Evolutionary conservation across 108 stramenopile genomes (phyloP).

Genomic region (Mediolabrus comicus): DNA sequence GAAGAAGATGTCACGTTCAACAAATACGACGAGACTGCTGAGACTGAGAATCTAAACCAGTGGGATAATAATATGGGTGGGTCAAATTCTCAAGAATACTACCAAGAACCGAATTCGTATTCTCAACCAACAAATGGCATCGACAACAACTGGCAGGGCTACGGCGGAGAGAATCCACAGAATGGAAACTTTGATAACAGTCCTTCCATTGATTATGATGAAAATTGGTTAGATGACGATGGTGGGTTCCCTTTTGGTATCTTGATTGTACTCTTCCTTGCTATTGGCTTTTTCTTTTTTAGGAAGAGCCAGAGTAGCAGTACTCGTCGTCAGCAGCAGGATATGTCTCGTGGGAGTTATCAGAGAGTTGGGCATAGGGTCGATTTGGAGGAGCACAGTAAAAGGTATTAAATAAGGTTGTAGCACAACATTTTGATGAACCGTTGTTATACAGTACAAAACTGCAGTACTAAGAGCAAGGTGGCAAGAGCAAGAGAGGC

Average conservation of each 20-base stretch:
- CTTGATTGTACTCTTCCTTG: not conserved
- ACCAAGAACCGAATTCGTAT: not conserved
- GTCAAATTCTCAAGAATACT: not conserved
- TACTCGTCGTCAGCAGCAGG: not conserved
- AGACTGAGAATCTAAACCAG: not conserved
- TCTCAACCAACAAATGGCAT: not conserved
- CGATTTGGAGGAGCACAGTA: not conserved
- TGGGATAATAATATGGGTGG: no score
- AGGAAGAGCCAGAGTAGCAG: constrained; percentile 1
- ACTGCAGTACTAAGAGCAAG: no score
- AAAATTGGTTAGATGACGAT: constrained; percentile 5
- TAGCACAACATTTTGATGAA: no score
- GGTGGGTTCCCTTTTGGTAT: not conserved
- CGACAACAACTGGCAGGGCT: not conserved
- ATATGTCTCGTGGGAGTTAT: not conserved
- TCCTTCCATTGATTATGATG: not conserved
- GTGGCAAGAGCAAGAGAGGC: no score
- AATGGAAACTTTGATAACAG: not conserved
- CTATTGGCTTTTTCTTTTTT: not conserved
- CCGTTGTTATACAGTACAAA: no score
- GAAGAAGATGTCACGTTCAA: not conserved
- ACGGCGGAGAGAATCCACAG: not conserved
- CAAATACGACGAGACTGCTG: not conserved
- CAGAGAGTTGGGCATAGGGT: not conserved
- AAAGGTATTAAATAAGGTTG: not conserved